Conservation (phyloP, 2,329 filamentous ascomycete genomes). For the Alternaria ethzedia region DNA sequence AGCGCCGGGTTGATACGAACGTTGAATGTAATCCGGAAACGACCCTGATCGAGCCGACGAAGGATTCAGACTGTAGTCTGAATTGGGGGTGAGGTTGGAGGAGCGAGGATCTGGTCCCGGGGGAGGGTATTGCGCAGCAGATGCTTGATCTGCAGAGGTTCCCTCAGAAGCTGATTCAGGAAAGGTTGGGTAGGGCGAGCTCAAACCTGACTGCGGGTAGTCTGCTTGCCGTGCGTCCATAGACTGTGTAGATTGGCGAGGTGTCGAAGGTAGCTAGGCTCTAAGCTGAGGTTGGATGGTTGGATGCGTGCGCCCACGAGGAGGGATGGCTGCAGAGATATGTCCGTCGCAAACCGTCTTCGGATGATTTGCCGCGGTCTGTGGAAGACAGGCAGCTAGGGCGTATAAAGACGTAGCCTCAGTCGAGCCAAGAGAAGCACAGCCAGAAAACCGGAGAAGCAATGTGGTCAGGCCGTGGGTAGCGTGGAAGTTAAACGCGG, state of each 20-base stretch:
- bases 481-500: conserved; percentile 56
- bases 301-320: conserved; percentile 46
- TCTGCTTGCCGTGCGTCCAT: conserved; percentile 62
- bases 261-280: conserved; percentile 40
- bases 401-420: conserved; percentile 32
- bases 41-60: conserved; percentile 78
- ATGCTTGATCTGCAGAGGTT: conserved; percentile 84
- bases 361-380: conserved; percentile 48
- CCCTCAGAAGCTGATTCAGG: conserved; percentile 78
- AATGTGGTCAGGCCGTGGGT: conserved; percentile 46
- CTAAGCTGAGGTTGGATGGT: conserved; percentile 47
- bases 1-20: conserved; percentile 77
- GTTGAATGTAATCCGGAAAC: conserved; percentile 86
- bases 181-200: conserved; percentile 61
- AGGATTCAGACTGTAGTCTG: conserved; percentile 84
- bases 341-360: conserved; percentile 50
- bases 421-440: conserved; percentile 41
- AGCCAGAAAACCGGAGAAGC: conserved; percentile 47
- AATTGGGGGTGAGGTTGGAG: conserved; percentile 80
- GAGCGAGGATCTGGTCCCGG: conserved; percentile 80
- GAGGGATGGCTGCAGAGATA: conserved; percentile 57
- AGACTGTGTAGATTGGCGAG: conserved; percentile 52
- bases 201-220: conserved; percentile 62
- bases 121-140: conserved; percentile 85
- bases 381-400: conserved; percentile 34